These are phyloP conservation scores for Clitopilus hobsonii DNA, from an alignment of 768 basidiomycete genomes.

Conservation along the genomic window DNA sequence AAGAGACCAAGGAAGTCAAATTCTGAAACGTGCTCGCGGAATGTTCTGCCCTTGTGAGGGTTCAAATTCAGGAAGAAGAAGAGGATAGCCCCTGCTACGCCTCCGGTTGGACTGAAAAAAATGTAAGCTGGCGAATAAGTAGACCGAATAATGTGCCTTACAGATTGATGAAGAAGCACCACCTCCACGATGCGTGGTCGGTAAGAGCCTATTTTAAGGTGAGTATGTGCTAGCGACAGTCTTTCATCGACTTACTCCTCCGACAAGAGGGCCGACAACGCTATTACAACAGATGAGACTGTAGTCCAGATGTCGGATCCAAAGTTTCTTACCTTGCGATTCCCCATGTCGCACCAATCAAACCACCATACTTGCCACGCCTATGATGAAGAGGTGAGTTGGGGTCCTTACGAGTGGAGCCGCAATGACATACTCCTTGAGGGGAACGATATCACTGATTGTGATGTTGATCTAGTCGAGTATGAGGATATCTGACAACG, in stretches of 20 bases:
- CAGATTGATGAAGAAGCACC: conserved; percentile 83
- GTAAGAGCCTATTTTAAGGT: conserved; percentile 44
- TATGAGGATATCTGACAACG: neutral
- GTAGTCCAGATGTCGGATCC: too few relatives aligned
- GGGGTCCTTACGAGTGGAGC: neutral
- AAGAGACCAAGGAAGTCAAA: conserved; percentile 72
- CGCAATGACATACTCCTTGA: conserved; percentile 55
- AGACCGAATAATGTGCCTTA: conserved; percentile 23
- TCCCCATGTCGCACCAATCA: conserved; percentile 80
- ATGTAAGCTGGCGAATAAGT: neutral
- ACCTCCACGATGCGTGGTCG: conserved; percentile 76
- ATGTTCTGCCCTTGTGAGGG: conserved; percentile 55
- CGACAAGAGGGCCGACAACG: conserved; percentile 74
- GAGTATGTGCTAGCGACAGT: neutral
- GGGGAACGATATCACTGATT: conserved; percentile 77
- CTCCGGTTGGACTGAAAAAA: conserved; percentile 63
- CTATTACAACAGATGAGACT: too few relatives aligned
- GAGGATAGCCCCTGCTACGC: conserved; percentile 53
- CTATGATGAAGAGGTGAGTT: conserved; percentile 23
- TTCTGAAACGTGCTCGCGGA: conserved; percentile 53
- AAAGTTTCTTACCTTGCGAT: conserved; percentile 41
- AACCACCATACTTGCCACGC: conserved; percentile 75
- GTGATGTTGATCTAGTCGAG: conserved; percentile 55
- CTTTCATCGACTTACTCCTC: conserved; percentile 66
- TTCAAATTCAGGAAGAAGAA: conserved; percentile 81